A percentile compares a stretch with the other conserved stretches of the same genome.
phyloP scores from a whole-genome alignment of 2,329 filamentous ascomycete species.

The Trichoderma lentiforme region DNA sequence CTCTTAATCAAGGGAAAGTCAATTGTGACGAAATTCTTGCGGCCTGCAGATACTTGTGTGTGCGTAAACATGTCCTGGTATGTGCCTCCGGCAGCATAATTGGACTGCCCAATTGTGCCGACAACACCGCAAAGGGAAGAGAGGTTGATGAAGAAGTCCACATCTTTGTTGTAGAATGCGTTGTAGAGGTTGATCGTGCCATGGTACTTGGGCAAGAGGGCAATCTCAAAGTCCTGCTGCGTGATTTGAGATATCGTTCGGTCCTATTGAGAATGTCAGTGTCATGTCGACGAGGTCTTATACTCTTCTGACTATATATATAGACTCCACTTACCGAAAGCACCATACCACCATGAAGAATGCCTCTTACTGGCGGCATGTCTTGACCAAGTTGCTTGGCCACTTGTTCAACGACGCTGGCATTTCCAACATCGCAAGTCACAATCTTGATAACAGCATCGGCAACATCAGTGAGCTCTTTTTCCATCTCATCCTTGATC shows the following conservation, averaged over 20 bases:
- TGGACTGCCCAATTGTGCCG: slow-evolving; percentile 36
- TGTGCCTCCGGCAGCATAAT: slow-evolving; percentile 37
- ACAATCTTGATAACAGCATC: background rate
- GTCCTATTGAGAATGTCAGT: background rate
- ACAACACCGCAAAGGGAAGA: slow-evolving; percentile 36
- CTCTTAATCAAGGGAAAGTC: background rate
- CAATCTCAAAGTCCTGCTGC: slow-evolving; percentile 28
- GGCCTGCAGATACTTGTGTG: background rate
- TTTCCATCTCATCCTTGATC: background rate
- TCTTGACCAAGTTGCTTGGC: background rate
- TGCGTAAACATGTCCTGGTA: slow-evolving; percentile 30
- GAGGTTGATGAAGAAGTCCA: slow-evolving; percentile 40
- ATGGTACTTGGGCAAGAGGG: slow-evolving; percentile 30
- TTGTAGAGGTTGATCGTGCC: slow-evolving; percentile 36
- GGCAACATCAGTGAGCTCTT: background rate
- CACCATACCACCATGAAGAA: slow-evolving; percentile 1
- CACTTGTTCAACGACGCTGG: background rate
- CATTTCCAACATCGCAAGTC: background rate
- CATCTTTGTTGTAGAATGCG: background rate
- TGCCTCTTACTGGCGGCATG: background rate
- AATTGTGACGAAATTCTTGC: background rate
- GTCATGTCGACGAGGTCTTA: rapidly evolving
- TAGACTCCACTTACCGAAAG: background rate
- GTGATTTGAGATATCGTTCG: slow-evolving; percentile 32
- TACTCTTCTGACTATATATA: background rate